Base-by-base conservation (phyloP, 257 asterid species). In the Lavandula angustifolia region DNA sequence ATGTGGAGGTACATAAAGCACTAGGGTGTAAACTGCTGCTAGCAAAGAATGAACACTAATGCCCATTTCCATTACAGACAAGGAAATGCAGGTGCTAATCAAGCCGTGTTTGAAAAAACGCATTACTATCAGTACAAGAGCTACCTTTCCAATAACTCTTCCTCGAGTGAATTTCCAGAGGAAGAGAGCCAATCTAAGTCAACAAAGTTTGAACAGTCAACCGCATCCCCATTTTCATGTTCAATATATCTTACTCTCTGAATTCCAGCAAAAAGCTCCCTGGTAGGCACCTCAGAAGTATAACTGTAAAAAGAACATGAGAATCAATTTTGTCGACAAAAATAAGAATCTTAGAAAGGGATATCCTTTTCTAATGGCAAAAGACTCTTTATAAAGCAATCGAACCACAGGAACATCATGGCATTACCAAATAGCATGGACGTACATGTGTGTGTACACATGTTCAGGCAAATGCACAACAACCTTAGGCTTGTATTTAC, bases 161-260 rank as follows among this genome's bases (percentile, higher is more conserved):
- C 96, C 69, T 92, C 96, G 27, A 94, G 88, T 50, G 96, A 91
- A 81, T 87, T 88, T 74, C 91, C 95, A 61, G 95, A 83, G 42
- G 98, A 92, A 63, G 98, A 92, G 52, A 92, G 81, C 98, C 96
- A 87, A 77, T 89, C 98, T 61, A 92, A 75, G 82, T 92, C 95
- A 54, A 92, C 89, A 75, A 92, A 92, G 76, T 92, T 92, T 60
- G 98, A 92, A 73, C 75, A 83, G 78, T 92, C 98, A 69, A 72
- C 68, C 37, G 84, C 64, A 58, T 92, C 96, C 17, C 85, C 85
- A 80, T 67, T 76, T 60, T 80, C 95, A 72, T 74, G 84, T 62
- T 89, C 87, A 48, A 80, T 75, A 70, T 64, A 74, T 72, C 68
- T 74, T 18, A 76, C 89, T 66, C 83, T 81, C 54, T 80, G 91